Evolutionary conservation across 257 asterid genomes (phyloP).

Genomic region (Scutellaria galericulata): DNA sequence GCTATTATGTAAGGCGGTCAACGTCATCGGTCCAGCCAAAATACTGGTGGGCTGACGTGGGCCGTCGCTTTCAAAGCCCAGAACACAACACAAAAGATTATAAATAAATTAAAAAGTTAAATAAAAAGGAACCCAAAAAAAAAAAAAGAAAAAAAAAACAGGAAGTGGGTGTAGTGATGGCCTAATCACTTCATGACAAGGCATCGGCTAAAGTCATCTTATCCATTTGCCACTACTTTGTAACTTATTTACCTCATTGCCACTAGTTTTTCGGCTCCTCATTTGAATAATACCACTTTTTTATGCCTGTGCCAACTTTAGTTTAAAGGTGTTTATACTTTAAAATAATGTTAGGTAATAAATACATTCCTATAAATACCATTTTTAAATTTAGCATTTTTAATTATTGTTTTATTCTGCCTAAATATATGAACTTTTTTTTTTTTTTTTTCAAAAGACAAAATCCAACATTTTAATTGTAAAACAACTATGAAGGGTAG

Average conservation of each 20-base stretch:
- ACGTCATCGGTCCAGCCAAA: slow-evolving; percentile 48
- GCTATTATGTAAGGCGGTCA: slow-evolving; percentile 39
- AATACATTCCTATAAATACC: too few relatives aligned
- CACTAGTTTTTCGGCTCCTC: slow-evolving; percentile 6
- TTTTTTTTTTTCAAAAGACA: too few relatives aligned
- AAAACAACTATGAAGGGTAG: too few relatives aligned
- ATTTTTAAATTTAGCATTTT: too few relatives aligned
- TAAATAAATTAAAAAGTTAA: neutral
- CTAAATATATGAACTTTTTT: too few relatives aligned
- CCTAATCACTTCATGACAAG: slow-evolving; percentile 45
- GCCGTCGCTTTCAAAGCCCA: slow-evolving; percentile 54
- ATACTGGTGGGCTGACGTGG: slow-evolving; percentile 56
- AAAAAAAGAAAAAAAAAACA: neutral
- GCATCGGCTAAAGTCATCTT: slow-evolving; percentile 1
- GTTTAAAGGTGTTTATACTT: too few relatives aligned
- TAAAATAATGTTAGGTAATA: too few relatives aligned
- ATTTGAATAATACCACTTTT: too few relatives aligned
- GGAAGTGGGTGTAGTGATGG: slow-evolving; percentile 44
- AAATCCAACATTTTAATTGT: too few relatives aligned
- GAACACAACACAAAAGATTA: slow-evolving; percentile 6
- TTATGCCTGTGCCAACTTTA: neutral
- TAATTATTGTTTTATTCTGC: too few relatives aligned
- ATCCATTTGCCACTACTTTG: slow-evolving; percentile 14
- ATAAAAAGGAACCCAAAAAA: too few relatives aligned
- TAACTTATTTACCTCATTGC: neutral